phyloP scores from a whole-genome alignment of 148 eudicot genomes.

The Cornus suecica region DNA sequence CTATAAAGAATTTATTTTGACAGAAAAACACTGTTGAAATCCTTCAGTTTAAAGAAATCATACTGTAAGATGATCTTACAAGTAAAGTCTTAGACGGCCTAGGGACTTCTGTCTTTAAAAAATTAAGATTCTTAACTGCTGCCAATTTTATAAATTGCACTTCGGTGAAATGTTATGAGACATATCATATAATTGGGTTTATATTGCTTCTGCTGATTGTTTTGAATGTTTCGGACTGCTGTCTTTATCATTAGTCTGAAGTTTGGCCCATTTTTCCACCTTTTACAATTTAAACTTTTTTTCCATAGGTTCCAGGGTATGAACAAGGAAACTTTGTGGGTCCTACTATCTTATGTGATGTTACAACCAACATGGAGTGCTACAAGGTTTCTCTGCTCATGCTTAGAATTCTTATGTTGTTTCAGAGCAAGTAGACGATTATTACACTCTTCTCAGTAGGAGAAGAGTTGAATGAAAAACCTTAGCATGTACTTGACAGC shows the following conservation, averaged over 20 bases:
- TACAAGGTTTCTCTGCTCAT: slow-evolving; percentile 29
- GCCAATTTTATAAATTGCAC: neutral
- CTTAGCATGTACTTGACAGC: neutral
- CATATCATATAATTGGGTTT: neutral
- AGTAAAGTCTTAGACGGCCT: no score
- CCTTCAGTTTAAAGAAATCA: no score
- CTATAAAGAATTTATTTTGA: no score
- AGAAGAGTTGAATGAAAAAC: slow-evolving; percentile 2
- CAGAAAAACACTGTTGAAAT: no score
- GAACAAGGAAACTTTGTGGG: slow-evolving; percentile 43
- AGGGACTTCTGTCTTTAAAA: no score
- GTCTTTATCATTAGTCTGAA: neutral
- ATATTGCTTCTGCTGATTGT: neutral
- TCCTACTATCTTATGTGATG: slow-evolving; percentile 46
- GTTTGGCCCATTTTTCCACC: neutral
- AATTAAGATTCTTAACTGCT: no score
- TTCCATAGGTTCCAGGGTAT: slow-evolving; percentile 36
- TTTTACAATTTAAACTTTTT: neutral
- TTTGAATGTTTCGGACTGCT: neutral
- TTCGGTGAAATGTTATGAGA: neutral
- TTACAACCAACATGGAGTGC: slow-evolving; percentile 39
- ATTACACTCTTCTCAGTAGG: neutral
- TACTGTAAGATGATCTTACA: no score
- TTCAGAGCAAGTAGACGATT: neutral
- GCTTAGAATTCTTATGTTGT: neutral